Evolutionary conservation across 768 basidiomycete genomes (phyloP), one percentile per base, ranked within the genome.

Genomic region (Saitozyma sp.): DNA sequence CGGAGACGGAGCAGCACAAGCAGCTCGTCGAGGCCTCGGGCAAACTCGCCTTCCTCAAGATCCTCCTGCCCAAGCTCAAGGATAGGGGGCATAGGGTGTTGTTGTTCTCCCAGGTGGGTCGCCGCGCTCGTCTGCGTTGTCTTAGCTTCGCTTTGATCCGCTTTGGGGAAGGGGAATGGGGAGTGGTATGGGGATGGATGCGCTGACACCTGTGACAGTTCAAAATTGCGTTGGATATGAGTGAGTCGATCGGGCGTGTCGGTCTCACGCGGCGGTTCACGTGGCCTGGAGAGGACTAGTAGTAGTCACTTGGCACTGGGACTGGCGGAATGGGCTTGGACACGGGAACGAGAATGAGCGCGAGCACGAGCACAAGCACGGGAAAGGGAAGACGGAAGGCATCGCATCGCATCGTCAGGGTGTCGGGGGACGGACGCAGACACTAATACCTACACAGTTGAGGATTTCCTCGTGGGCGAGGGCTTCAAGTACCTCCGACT

Each of bases 391-490:
- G 46, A 13, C 46, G 14, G 17, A 17, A 48, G 14, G 46, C 29
- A 29, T 29, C 29, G 2, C 29, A 29, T 29, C 29, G 5, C 29
- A 29, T 29, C 29, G 29, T 29, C 29, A 5, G 29, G 29, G 5
- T 2, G 29, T 2, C 29, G 29, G 29, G 29, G 29, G 29, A 29
- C 29, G 5, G 5, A 29, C 29, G 2, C n/a, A 20, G 39, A 50
- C n/a, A 53, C 63, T 64, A 48, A 64, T 45, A 40, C 11, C 20
- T 8, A 11, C 20, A 11, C 29, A 80, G 79, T 97, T 45, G 91
- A 96, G 78, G 93, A 97, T 73, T 97, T 93, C 76, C 79, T 95
- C 9, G 79, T 72, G 54, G 92, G 91, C 39, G 92, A 95, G 81
- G 86, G 87, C 4, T 82, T 86, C 76, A 90, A 87, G 66, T 93